Base-by-base conservation (phyloP, 495 filamentous ascomycete genomes). In the Gamarada debralockiae region DNA sequence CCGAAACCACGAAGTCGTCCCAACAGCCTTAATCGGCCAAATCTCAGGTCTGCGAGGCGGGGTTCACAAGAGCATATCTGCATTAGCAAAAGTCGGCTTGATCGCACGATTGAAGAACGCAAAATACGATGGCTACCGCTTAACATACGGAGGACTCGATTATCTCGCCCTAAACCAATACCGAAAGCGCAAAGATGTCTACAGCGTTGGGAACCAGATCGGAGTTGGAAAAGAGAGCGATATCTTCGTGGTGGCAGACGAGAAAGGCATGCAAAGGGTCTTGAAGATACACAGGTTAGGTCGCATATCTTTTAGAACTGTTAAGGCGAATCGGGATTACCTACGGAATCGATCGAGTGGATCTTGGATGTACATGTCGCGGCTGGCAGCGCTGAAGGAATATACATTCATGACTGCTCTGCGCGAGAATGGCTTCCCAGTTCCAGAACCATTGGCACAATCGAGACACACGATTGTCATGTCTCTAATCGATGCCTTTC, bases 201-300 rank as follows among this genome's bases (percentile, higher is more conserved):
- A 95, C 78, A 91, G 85, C 52, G 89, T 96, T 21, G 93, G 93
- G 44, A 92, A 86, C 71, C 92, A 95, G 63, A 87, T 99, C 58
- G 93, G 95, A 48, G 89, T 97, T 7, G 93, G 93, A 59, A 99
- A 99, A 72, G 93, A 99, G 72, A 89, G 83, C 59, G 93, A 99
- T 69, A 97, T 99, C 65, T 85, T 90, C 69, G 84, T 96, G 31
- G 91, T 95, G 39, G 90, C 93, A 38, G 79, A 86, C 61, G 73
- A 82, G 50, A 70, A 70, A 14, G 79, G 79, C 38, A 59, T 62
- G 12, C 87, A 92, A 61, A 77, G 73, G 20, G 84, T 96, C 34
- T 77, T 97, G 55, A 97, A 97, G 72, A 92, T 96, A 68, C 89
- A 97, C 72, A 85, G 92, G 27, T 81, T 99, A 1, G 93, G 93